Evolutionary conservation across 352 stramenopile genomes (phyloP).

Genomic region (Globisporangium paroecandrum): DNA sequence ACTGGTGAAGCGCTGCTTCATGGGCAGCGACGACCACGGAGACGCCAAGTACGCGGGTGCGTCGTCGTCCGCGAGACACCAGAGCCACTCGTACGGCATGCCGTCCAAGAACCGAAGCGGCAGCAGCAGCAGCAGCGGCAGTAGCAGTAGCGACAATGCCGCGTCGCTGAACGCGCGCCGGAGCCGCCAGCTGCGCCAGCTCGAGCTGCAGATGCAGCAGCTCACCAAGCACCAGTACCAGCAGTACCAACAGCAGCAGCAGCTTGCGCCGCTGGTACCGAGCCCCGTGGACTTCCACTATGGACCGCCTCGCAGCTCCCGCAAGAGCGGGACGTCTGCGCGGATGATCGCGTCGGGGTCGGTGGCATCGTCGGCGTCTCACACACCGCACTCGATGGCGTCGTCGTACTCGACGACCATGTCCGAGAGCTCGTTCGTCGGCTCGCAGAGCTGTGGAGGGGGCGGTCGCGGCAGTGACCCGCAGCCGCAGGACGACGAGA

Average conservation of each 20-base stretch:
- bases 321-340: constrained; percentile 1
- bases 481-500: constrained; percentile 27
- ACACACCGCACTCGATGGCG: constrained; percentile 15
- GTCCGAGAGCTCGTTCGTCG: constrained; percentile 47
- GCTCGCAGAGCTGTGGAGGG: constrained; percentile 9
- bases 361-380: not conserved
- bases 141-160: not conserved
- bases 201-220: constrained; percentile 18
- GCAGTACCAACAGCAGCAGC: constrained; percentile 1
- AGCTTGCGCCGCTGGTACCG: constrained; percentile 6
- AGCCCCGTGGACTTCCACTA: constrained; percentile 8
- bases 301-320: not conserved
- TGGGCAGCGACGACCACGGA: constrained; percentile 13
- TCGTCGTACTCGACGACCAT: constrained; percentile 25
- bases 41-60: not conserved
- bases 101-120: not conserved
- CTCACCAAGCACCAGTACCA: constrained; percentile 11
- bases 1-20: constrained; percentile 36
- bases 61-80: not conserved
- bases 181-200: constrained; percentile 13
- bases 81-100: not conserved
- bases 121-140: not conserved
- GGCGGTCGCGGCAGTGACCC: not conserved
- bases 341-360: not conserved
- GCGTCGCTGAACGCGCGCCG: constrained; percentile 11